Evolutionary conservation across 2,329 filamentous ascomycete genomes (phyloP).

Genomic region (Colletotrichum phormii): DNA sequence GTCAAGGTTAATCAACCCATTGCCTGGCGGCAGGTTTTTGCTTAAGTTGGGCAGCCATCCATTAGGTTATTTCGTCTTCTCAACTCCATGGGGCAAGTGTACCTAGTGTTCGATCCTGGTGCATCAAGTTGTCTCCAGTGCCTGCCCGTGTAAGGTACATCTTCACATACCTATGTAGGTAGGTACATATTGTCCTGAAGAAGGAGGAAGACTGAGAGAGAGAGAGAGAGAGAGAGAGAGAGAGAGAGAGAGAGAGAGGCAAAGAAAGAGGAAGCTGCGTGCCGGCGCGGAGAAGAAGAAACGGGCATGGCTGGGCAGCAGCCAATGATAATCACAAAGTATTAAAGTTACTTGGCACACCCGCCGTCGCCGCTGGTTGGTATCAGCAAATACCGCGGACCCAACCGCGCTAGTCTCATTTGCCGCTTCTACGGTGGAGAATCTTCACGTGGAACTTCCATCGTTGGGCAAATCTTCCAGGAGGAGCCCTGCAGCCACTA

Average conservation of each 20-base stretch:
- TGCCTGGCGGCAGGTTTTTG: background rate
- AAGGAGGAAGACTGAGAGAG: background rate
- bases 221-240: background rate
- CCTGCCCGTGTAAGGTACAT: too few relatives aligned
- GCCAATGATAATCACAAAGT: constrained; percentile 7
- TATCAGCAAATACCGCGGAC: constrained; percentile 21
- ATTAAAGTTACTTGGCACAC: constrained; percentile 12
- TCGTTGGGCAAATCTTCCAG: background rate
- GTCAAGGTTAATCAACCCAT: background rate
- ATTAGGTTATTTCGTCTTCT: background rate
- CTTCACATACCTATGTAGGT: too few relatives aligned
- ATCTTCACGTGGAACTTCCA: constrained; percentile 33
- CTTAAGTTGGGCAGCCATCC: background rate
- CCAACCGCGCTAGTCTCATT: constrained; percentile 25
- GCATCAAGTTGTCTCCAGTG: too few relatives aligned
- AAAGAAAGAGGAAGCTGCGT: background rate
- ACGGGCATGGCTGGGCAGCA: background rate
- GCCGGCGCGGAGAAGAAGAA: background rate
- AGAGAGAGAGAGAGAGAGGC: background rate
- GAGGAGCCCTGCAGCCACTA: constrained; percentile 18
- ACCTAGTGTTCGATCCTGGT: background rate
- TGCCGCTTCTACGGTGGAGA: constrained; percentile 23
- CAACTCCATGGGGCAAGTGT: background rate
- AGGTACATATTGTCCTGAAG: too few relatives aligned
- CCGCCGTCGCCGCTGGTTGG: background rate